Evolutionary conservation across 1,284 basidiomycete genomes (phyloP).

Genomic region (Tilletia walkeri): DNA sequence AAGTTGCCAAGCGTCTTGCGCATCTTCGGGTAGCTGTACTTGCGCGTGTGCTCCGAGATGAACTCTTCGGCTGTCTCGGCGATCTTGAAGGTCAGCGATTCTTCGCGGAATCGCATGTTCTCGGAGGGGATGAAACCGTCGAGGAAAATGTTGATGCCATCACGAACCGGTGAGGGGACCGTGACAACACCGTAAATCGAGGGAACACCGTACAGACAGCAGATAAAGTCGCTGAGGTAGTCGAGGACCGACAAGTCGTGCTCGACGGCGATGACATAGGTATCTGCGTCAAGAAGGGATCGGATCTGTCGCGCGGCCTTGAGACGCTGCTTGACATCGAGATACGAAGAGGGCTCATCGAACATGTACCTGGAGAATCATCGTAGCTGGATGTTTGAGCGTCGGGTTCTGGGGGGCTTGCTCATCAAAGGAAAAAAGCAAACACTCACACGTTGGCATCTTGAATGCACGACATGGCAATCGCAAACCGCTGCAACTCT

Average conservation of each 20-base stretch:
- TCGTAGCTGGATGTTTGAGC: neutral
- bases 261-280: slow-evolving; percentile 56
- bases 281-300: slow-evolving; percentile 49
- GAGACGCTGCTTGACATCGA: slow-evolving; percentile 56
- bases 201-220: slow-evolving; percentile 55
- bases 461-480: slow-evolving; percentile 55
- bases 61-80: slow-evolving; percentile 54
- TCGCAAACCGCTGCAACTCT: slow-evolving; percentile 55
- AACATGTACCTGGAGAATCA: slow-evolving; percentile 51
- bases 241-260: slow-evolving; percentile 55
- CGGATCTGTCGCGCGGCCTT: slow-evolving; percentile 54
- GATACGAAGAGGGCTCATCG: slow-evolving; percentile 55
- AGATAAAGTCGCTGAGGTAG: slow-evolving; percentile 56
- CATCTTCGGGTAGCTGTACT: slow-evolving; percentile 52
- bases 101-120: slow-evolving; percentile 56
- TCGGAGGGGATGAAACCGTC: slow-evolving; percentile 55
- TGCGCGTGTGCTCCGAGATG: slow-evolving; percentile 42
- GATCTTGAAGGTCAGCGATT: slow-evolving; percentile 54
- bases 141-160: slow-evolving; percentile 56
- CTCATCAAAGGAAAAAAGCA: neutral
- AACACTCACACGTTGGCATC: slow-evolving; percentile 48
- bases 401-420: neutral
- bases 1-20: slow-evolving; percentile 54
- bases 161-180: slow-evolving; percentile 51
- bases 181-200: slow-evolving; percentile 56